Evolutionary conservation across 2,329 filamentous ascomycete species (phyloP).

Genomic region (Niveomyces coronatus): DNA sequence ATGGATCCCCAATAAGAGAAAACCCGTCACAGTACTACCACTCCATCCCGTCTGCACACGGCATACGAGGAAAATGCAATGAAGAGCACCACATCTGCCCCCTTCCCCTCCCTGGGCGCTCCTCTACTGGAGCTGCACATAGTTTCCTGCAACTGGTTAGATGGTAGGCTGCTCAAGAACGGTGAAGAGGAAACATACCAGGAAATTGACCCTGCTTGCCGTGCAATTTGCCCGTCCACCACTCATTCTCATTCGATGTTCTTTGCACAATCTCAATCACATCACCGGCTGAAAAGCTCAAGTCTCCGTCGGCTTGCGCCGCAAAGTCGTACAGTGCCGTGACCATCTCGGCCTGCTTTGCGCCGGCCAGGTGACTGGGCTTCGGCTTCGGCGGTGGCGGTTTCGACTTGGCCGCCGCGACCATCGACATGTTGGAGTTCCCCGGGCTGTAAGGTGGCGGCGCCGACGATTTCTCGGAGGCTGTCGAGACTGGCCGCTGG

Average conservation of each 20-base stretch:
- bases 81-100: neutral
- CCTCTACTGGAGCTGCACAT: constrained; percentile 6
- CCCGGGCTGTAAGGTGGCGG: constrained; percentile 62
- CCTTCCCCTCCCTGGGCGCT: neutral
- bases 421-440: constrained; percentile 31
- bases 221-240: constrained; percentile 81
- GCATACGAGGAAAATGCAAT: neutral
- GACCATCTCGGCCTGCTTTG: constrained; percentile 60
- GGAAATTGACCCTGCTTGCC: constrained; percentile 87
- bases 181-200: constrained; percentile 43
- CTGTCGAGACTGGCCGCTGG: constrained; percentile 23
- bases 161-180: neutral
- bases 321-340: constrained; percentile 95
- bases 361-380: constrained; percentile 59
- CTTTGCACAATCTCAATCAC: constrained; percentile 77
- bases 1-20: constrained; percentile 6
- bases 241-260: constrained; percentile 90
- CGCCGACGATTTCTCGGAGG: constrained; percentile 41
- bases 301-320: constrained; percentile 85
- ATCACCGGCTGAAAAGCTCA: constrained; percentile 83
- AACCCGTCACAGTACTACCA: too few relatives aligned
- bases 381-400: constrained; percentile 68
- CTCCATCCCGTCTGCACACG: constrained; percentile 1
- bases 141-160: constrained; percentile 17
- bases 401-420: constrained; percentile 52